These are phyloP conservation scores for Ceraceosorus bombacis DNA, from an alignment of 1,284 basidiomycete species.

Conservation along the genomic window DNA sequence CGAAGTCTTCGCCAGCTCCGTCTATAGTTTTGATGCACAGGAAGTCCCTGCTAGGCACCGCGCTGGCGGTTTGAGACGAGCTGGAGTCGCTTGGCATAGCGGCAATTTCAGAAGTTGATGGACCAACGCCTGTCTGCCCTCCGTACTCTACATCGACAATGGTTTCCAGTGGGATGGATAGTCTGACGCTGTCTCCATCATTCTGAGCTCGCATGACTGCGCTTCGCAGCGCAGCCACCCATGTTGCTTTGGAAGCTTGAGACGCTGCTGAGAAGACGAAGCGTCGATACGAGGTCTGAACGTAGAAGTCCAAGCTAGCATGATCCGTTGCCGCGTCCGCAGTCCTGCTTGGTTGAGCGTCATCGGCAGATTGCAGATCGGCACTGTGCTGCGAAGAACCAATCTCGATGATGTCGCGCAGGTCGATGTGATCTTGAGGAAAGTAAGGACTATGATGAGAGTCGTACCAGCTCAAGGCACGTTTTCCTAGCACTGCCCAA, in stretches of 20 bases:
- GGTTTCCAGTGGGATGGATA: constrained; percentile 83
- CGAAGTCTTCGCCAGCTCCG: constrained; percentile 24
- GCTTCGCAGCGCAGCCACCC: constrained; percentile 85
- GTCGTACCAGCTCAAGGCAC: constrained; percentile 39
- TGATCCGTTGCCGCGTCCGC: constrained; percentile 52
- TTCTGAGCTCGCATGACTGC: constrained; percentile 88
- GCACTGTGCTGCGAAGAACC: constrained; percentile 54
- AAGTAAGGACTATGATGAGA: constrained; percentile 79
- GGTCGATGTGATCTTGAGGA: constrained; percentile 83
- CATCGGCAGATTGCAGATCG: no score
- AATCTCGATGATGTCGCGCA: constrained; percentile 83
- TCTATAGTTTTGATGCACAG: constrained; percentile 34
- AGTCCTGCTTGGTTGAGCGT: constrained; percentile 33
- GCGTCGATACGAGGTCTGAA: constrained; percentile 40
- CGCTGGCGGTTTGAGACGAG: not conserved
- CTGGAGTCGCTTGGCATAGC: not conserved
- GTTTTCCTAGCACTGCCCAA: constrained; percentile 31
- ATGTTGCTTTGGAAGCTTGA: constrained; percentile 51
- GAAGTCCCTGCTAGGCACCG: constrained; percentile 20
- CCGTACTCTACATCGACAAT: constrained; percentile 70
- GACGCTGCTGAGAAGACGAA: constrained; percentile 47
- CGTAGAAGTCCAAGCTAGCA: constrained; percentile 52
- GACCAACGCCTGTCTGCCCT: constrained; percentile 52
- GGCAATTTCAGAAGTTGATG: not conserved
- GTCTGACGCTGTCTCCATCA: constrained; percentile 79